Conservation (phyloP, 805 yeast genomes). For the Limtongozyma cylindracea region DNA sequence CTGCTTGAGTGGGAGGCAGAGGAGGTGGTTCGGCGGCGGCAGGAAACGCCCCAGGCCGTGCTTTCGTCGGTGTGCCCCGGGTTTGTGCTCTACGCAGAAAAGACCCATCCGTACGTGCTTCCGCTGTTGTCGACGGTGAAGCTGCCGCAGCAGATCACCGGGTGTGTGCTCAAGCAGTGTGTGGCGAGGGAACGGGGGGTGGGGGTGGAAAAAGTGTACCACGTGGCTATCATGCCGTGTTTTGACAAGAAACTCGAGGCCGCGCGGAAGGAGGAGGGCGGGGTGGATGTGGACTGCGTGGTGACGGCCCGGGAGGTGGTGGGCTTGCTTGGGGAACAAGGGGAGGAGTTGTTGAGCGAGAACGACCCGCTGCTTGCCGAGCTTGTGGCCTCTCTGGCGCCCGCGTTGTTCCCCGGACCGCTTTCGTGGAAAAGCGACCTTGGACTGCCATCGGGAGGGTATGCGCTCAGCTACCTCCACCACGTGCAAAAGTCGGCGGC, state of each 20-base stretch:
- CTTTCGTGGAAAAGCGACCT: conserved; percentile 47
- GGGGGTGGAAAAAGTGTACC: conserved; percentile 27
- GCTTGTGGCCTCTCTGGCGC: neutral
- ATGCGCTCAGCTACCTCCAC: conserved; percentile 41
- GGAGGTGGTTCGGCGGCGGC: conserved; percentile 17
- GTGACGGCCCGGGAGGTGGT: conserved; percentile 76
- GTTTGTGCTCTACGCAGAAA: conserved; percentile 87
- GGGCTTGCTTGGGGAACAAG: conserved; percentile 35
- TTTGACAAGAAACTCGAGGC: conserved; percentile 93
- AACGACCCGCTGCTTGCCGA: conserved; percentile 1
- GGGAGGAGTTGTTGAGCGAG: conserved; percentile 7
- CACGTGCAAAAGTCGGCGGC: too few species aligned
- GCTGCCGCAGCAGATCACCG: conserved; percentile 89
- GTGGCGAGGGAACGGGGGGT: conserved; percentile 8
- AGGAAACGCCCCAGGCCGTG: conserved; percentile 15
- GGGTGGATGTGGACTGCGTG: conserved; percentile 76
- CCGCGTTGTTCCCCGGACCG: conserved; percentile 7
- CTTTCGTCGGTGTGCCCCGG: conserved; percentile 80
- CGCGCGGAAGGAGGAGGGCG: conserved; percentile 45
- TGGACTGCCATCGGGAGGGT: conserved; percentile 84
- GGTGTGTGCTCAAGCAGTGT: conserved; percentile 38
- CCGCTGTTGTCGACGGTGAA: conserved; percentile 49
- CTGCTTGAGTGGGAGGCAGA: conserved; percentile 20
- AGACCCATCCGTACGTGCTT: conserved; percentile 72
- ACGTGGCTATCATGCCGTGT: conserved; percentile 84